These are phyloP conservation scores for Blastobotrys mokoenaii DNA, from an alignment of 805 yeast species.

Conservation along the genomic window DNA sequence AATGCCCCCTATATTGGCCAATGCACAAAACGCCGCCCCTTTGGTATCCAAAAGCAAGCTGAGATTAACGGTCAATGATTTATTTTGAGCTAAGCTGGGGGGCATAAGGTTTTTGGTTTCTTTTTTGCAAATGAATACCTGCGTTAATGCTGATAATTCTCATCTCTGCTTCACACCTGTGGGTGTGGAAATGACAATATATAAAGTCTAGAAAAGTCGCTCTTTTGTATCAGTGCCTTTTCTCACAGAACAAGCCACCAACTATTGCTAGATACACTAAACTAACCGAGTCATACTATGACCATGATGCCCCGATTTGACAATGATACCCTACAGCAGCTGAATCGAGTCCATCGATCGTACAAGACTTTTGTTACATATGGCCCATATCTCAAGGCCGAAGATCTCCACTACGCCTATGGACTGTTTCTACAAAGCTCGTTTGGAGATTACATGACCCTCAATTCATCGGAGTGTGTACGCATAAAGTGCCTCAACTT, in stretches of 20 bases:
- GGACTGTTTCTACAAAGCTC: conserved; percentile 4
- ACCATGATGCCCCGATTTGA: conserved; percentile 1
- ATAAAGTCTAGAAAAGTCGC: too few species aligned
- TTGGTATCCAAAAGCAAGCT: too few species aligned
- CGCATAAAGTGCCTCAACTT: conserved; percentile 3
- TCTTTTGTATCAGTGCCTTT: background rate
- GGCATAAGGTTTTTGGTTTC: too few species aligned
- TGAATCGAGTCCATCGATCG: conserved; percentile 3
- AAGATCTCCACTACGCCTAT: conserved; percentile 3
- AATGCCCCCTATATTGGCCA: too few species aligned
- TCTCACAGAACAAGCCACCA: background rate
- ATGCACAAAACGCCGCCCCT: too few species aligned
- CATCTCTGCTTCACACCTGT: too few species aligned
- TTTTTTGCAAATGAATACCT: too few species aligned
- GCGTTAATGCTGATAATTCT: too few species aligned
- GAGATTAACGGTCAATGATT: too few species aligned
- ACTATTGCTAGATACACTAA: background rate
- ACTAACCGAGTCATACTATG: background rate
- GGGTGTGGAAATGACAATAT: too few species aligned
- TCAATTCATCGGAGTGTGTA: background rate
- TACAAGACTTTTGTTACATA: background rate
- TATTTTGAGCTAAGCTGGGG: too few species aligned
- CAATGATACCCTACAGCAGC: conserved; percentile 3
- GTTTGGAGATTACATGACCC: conserved; percentile 2
- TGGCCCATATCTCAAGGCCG: background rate